Conservation (phyloP, 2,329 filamentous ascomycete species). For the Lecanicillium sp. region DNA sequence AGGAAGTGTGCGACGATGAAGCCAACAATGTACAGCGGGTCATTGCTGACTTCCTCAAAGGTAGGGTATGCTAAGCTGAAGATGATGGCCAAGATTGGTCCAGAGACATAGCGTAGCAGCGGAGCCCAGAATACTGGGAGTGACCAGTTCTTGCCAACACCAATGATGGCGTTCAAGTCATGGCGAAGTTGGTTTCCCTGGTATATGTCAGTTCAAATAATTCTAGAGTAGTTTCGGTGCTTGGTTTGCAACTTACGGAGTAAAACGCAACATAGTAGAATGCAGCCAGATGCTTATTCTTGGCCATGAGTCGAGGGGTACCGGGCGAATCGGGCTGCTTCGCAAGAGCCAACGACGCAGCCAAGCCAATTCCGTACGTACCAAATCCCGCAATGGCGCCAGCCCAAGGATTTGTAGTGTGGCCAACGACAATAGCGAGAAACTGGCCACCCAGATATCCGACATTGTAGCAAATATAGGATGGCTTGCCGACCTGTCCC, state of each 20-base stretch:
- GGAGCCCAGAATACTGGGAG: constrained; percentile 39
- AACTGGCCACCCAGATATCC: constrained; percentile 41
- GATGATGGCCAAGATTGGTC: constrained; percentile 35
- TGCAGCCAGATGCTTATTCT: constrained; percentile 25
- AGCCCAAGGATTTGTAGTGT: constrained; percentile 27
- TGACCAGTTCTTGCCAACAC: constrained; percentile 39
- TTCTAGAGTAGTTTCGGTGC: background rate
- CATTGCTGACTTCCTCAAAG: constrained; percentile 28
- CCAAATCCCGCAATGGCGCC: constrained; percentile 42
- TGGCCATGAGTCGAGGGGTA: constrained; percentile 34
- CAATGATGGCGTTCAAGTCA: constrained; percentile 41
- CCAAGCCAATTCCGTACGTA: constrained; percentile 30
- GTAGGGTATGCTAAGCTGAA: constrained; percentile 38
- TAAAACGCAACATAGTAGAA: constrained; percentile 46
- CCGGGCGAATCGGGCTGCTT: constrained; percentile 25
- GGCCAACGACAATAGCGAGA: constrained; percentile 37
- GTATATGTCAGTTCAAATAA: background rate
- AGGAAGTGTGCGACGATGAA: constrained; percentile 28
- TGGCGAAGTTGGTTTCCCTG: constrained; percentile 43
- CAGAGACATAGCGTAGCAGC: constrained; percentile 35
- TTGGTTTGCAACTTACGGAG: constrained; percentile 31
- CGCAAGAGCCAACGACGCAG: constrained; percentile 27
- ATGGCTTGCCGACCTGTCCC: constrained; percentile 27
- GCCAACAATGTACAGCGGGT: constrained; percentile 32
- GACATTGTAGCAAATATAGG: constrained; percentile 33